These are phyloP conservation scores for Cyclotella cryptica DNA, from an alignment of 108 stramenopile genomes.

Conservation along the genomic window DNA sequence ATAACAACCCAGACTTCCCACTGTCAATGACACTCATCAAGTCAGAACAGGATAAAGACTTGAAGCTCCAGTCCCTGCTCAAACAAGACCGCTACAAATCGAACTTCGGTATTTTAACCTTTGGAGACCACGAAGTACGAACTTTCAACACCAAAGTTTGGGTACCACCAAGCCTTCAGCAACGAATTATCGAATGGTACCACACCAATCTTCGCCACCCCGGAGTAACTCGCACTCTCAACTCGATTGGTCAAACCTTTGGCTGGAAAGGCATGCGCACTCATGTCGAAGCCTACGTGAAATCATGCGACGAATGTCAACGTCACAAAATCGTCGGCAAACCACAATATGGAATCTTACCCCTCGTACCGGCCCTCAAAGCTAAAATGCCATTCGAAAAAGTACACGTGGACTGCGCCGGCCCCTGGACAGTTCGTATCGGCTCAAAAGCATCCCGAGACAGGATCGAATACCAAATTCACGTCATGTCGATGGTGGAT, in stretches of 20 bases:
- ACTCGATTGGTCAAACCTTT: conserved; percentile 1
- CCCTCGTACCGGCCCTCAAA: conserved; percentile 7
- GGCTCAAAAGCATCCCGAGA: neutral
- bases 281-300: conserved; percentile 2
- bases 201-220: conserved; percentile 26
- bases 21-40: conserved; percentile 13
- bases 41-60: conserved; percentile 1
- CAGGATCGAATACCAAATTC: neutral
- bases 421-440: conserved; percentile 5
- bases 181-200: conserved; percentile 23
- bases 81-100: too few species aligned
- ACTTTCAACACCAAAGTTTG: conserved; percentile 15
- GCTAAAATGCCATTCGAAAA: conserved; percentile 16
- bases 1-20: neutral
- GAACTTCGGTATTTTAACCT: neutral
- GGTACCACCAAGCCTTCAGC: conserved; percentile 13
- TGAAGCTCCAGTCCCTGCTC: neutral
- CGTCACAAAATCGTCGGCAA: conserved; percentile 21
- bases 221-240: conserved; percentile 12
- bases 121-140: neutral
- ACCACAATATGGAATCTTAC: neutral
- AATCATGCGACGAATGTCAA: conserved; percentile 22
- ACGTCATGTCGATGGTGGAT: conserved; percentile 3
- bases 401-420: conserved; percentile 20
- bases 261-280: conserved; percentile 5